Conservation (phyloP, 73 alveolate species). For the Blepharisma japonicum region DNA sequence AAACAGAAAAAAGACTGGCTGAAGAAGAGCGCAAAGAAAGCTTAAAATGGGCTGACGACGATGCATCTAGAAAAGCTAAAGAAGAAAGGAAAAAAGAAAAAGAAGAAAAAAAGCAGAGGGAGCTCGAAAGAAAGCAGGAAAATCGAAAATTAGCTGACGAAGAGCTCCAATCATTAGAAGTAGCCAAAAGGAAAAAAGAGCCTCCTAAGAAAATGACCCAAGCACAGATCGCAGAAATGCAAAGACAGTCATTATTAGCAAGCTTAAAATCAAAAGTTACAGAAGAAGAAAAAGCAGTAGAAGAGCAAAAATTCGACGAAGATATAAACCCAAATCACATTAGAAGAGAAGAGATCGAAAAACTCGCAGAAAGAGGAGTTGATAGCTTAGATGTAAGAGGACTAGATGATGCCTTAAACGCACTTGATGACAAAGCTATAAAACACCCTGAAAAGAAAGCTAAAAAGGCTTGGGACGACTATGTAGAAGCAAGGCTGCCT, state of each 20-base stretch:
- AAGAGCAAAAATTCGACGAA: not conserved
- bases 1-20: not conserved
- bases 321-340: slow-evolving; percentile 22
- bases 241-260: not conserved
- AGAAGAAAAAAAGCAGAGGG: slow-evolving; percentile 22
- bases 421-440: not conserved
- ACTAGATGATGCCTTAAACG: not conserved
- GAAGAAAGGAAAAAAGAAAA: slow-evolving; percentile 8
- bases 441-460: slow-evolving; percentile 30
- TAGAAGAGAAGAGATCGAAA: not conserved
- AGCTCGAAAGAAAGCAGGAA: slow-evolving; percentile 3
- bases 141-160: not conserved
- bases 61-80: not conserved
- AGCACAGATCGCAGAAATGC: slow-evolving; percentile 4
- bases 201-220: slow-evolving; percentile 13
- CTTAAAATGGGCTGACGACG: slow-evolving; percentile 5
- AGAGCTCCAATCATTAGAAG: not conserved
- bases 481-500: not conserved
- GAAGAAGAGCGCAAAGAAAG: slow-evolving; percentile 3
- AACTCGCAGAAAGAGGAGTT: slow-evolving; percentile 19
- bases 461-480: slow-evolving; percentile 15
- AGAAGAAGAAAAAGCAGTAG: slow-evolving; percentile 1
- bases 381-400: not conserved
- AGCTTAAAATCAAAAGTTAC: not conserved
- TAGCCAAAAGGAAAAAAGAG: not conserved